Base-by-base conservation (phyloP, 768 basidiomycete genomes). In the Amanita muscaria region DNA sequence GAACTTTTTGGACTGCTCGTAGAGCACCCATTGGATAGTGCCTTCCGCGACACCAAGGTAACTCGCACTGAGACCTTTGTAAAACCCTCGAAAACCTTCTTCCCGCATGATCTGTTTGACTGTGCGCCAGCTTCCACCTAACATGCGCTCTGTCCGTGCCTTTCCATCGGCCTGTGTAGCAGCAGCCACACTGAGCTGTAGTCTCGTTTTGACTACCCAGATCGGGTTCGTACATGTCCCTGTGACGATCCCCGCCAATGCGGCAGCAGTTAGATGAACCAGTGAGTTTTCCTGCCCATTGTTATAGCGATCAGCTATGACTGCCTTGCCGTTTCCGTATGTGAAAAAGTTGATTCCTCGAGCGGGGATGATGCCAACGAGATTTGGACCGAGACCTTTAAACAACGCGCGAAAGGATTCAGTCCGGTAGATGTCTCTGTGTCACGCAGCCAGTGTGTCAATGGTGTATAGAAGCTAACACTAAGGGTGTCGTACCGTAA, bases 301-400 rank as follows among this genome's bases (percentile, higher is more conserved):
- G 61, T 93, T 86, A 63, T 93, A 89, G 14, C 71, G 60, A 36
- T 85, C 70, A 16, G 96, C 92, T 40, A 96, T 86, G 45, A 94
- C 64, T 35, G 83, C 84, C 60, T 99, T 99, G 39, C 91, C 91
- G 57, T 96, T 97, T 23, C 94, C 96, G 53, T 99, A 99, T 15
- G 88, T 84, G 72, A 88, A 98, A 64, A 99, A 99, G 64, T 94
- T 89, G 67, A 98, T 97, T 3, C 93, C 92, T 43, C 93, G 80
- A 0, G 94, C 94, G 0, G 96, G 96, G 30, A 99, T 75, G 44
- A 88, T 93, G 42, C 96, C 96, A 23, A 97, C 89, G 0, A 99
- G 73, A 0, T 90, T 94, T 1, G 96, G 90, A 0, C 89, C 91
- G 11, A 99, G 77, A 37, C 96, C 96, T 58, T 85, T 92, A 73